A percentile compares a stretch with the other conserved stretches of the same genome.
phyloP scores from a whole-genome alignment of 768 basidiomycete species.

The Tulasnella sp. region DNA sequence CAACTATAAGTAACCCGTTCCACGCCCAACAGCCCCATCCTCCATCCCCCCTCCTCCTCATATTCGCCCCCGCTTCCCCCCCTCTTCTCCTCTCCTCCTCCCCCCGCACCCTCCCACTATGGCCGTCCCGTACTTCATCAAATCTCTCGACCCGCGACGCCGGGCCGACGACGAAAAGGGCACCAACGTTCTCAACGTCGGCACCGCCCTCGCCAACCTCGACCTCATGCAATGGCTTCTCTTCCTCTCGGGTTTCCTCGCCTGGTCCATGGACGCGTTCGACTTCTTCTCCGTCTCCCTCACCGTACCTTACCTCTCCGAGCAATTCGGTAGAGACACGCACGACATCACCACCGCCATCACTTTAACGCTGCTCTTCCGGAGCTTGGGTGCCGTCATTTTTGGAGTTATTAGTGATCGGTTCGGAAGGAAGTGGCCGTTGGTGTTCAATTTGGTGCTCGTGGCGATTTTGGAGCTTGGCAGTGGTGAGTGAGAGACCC shows the following conservation, averaged over 20 bases:
- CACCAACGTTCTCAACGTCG: background rate
- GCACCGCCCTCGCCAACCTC: background rate
- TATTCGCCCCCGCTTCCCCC: background rate
- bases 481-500: slow-evolving; percentile 35
- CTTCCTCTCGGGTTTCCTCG: slow-evolving; percentile 68
- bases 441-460: slow-evolving; percentile 69
- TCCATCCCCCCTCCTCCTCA: background rate
- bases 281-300: slow-evolving; percentile 67
- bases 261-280: slow-evolving; percentile 83
- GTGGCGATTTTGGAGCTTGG: slow-evolving; percentile 71
- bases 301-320: slow-evolving; percentile 35
- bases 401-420: slow-evolving; percentile 61
- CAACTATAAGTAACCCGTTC: background rate
- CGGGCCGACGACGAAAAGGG: slow-evolving; percentile 7
- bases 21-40: background rate
- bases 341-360: slow-evolving; percentile 60
- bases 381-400: slow-evolving; percentile 49
- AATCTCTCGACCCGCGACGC: background rate
- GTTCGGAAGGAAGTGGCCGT: slow-evolving; percentile 91
- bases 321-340: slow-evolving; percentile 26
- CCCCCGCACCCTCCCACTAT: background rate
- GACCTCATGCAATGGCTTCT: slow-evolving; percentile 48
- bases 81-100: background rate
- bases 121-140: slow-evolving; percentile 14
- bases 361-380: slow-evolving; percentile 89